Conservation (phyloP, 2,329 filamentous ascomycete species). For the Colletotrichum salicis region DNA sequence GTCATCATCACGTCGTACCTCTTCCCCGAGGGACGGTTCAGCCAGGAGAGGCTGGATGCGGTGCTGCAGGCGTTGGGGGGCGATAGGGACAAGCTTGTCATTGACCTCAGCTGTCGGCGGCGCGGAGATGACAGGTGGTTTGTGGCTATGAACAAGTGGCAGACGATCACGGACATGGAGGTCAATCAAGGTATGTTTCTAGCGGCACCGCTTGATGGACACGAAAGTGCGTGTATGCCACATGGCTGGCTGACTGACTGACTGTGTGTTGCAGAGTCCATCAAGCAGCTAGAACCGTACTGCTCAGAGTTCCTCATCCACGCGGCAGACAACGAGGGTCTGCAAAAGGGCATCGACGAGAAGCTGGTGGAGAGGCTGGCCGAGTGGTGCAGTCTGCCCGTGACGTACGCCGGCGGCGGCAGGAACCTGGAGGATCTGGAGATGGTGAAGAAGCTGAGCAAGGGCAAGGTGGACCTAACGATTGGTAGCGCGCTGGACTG, state of each 20-base stretch:
- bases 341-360: slow-evolving; percentile 92
- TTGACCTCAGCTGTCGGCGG: slow-evolving; percentile 91
- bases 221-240: not conserved
- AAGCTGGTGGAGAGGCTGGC: slow-evolving; percentile 80
- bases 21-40: slow-evolving; percentile 87
- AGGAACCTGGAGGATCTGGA: slow-evolving; percentile 84
- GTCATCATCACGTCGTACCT: slow-evolving; percentile 97
- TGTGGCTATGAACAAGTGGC: slow-evolving; percentile 99
- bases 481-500: slow-evolving; percentile 97
- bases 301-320: slow-evolving; percentile 98
- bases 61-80: slow-evolving; percentile 79
- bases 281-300: slow-evolving; percentile 84
- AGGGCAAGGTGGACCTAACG: slow-evolving; percentile 87
- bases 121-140: slow-evolving; percentile 81
- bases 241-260: slow-evolving; percentile 1
- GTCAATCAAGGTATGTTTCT: slow-evolving; percentile 74
- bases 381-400: slow-evolving; percentile 88
- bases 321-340: slow-evolving; percentile 94
- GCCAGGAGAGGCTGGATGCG: slow-evolving; percentile 77
- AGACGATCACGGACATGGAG: slow-evolving; percentile 96
- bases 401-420: slow-evolving; percentile 97
- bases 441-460: slow-evolving; percentile 80
- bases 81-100: slow-evolving; percentile 84
- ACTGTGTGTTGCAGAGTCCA: slow-evolving; percentile 72
- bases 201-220: not conserved